Percentiles rank a stretch among this genome's conserved stretches.
phyloP scores from a whole-genome alignment of 2,329 filamentous ascomycete species.

The Dactylellina parvicollis region DNA sequence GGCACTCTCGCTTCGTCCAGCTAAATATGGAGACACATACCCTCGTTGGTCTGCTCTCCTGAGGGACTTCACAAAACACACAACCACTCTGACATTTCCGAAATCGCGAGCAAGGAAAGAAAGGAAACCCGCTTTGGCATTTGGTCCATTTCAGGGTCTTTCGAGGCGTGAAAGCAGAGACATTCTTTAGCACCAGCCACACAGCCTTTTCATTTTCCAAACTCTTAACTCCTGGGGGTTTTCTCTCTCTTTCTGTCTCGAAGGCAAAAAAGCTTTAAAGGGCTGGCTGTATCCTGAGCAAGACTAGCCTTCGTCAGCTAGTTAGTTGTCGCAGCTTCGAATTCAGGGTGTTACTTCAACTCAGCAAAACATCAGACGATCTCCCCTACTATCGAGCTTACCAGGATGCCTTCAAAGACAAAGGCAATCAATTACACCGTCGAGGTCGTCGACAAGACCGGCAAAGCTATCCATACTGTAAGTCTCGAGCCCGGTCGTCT shows the following conservation, averaged over 20 bases:
- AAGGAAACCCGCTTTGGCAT: constrained; percentile 15
- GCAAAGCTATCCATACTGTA: constrained; percentile 57
- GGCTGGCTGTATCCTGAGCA: constrained; percentile 7
- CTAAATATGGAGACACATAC: constrained; percentile 49
- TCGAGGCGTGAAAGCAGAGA: constrained; percentile 21
- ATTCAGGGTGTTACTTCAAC: constrained; percentile 10
- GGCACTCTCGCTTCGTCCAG: constrained; percentile 33
- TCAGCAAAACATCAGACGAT: constrained; percentile 33
- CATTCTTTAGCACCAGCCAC: constrained; percentile 40
- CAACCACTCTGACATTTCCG: constrained; percentile 27
- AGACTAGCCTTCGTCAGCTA: constrained; percentile 15
- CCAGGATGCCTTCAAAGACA: constrained; percentile 21
- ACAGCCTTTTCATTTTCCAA: constrained; percentile 16
- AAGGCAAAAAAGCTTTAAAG: constrained; percentile 23
- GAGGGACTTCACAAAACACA: constrained; percentile 25
- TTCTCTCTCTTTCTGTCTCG: neutral
- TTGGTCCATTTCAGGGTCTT: constrained; percentile 24
- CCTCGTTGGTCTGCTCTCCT: constrained; percentile 16
- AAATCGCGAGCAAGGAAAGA: constrained; percentile 33
- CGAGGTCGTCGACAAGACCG: constrained; percentile 57
- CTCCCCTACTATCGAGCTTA: constrained; percentile 3
- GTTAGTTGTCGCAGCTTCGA: constrained; percentile 2
- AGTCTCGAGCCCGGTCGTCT: constrained; percentile 33
- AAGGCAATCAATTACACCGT: constrained; percentile 53
- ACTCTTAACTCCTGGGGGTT: constrained; percentile 6